phyloP scores from a whole-genome alignment of 176 grass and related monocot species.

The Phragmites australis region DNA sequence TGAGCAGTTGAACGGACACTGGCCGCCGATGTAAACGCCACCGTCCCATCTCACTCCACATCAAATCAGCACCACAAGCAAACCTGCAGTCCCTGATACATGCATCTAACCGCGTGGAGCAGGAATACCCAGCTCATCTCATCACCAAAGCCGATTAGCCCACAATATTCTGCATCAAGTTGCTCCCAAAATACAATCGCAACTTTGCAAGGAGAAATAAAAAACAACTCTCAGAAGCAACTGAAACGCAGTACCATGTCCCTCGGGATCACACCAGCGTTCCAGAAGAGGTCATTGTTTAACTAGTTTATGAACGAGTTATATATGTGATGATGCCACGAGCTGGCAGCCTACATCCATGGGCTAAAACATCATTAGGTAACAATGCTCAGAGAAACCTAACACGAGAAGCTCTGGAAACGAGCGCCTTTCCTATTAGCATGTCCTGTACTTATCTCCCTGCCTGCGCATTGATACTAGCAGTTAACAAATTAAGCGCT shows the following conservation, averaged over 20 bases:
- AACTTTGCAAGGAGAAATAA: background rate
- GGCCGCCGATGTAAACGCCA: background rate
- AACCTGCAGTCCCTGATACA: conserved; percentile 3
- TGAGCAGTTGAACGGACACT: background rate
- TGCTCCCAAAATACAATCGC: background rate
- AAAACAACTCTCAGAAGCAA: background rate
- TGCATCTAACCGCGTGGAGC: background rate
- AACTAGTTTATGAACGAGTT: background rate
- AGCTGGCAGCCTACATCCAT: background rate
- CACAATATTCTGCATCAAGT: background rate
- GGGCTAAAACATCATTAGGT: background rate
- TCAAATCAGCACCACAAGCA: background rate
- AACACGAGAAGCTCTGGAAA: background rate
- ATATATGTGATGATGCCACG: background rate
- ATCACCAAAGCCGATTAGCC: background rate
- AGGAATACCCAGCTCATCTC: background rate
- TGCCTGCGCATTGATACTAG: too few relatives aligned
- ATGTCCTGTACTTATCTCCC: background rate
- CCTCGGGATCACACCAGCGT: background rate
- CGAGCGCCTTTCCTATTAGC: background rate
- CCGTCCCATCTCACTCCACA: background rate
- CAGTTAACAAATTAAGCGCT: background rate
- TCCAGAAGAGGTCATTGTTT: conserved; percentile 20
- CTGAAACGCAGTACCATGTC: background rate
- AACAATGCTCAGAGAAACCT: background rate